Conservation (phyloP, 495 filamentous ascomycete genomes). For the Cenococcum geophilum region DNA sequence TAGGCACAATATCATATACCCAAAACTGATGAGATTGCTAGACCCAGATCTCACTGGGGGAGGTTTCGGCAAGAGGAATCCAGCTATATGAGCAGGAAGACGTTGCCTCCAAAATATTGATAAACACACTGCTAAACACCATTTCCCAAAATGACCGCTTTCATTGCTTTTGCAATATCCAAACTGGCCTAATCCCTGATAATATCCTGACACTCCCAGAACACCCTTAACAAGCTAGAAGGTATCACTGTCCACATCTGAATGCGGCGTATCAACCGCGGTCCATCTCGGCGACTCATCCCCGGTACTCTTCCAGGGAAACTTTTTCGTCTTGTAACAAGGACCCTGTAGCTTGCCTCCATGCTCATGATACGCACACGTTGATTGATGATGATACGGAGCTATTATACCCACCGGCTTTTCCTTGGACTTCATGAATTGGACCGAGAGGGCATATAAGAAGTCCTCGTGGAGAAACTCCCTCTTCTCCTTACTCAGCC, state of each 20-base stretch:
- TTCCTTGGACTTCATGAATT: neutral
- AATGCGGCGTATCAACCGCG: neutral
- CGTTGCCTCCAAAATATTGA: too few relatives aligned
- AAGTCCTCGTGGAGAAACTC: constrained; percentile 3
- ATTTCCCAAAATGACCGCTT: too few relatives aligned
- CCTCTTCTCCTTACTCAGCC: constrained; percentile 1
- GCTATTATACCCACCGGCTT: neutral
- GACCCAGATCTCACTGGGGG: too few relatives aligned
- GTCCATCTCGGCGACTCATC: neutral
- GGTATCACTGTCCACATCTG: neutral
- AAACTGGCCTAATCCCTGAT: too few relatives aligned
- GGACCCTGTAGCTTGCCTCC: neutral
- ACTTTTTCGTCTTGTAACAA: constrained; percentile 3
- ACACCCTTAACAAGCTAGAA: neutral
- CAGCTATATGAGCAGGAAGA: too few relatives aligned
- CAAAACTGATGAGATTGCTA: too few relatives aligned
- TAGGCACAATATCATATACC: too few relatives aligned
- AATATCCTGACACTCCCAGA: neutral
- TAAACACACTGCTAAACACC: too few relatives aligned
- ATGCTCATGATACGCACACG: constrained; percentile 3
- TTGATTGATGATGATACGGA: neutral
- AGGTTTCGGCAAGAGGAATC: too few relatives aligned
- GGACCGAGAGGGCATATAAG: neutral
- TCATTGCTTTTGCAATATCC: too few relatives aligned
- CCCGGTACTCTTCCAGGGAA: neutral